These are phyloP conservation scores for Protomyces inouyei DNA, from an alignment of 1,139 yeast species.

Conservation along the genomic window DNA sequence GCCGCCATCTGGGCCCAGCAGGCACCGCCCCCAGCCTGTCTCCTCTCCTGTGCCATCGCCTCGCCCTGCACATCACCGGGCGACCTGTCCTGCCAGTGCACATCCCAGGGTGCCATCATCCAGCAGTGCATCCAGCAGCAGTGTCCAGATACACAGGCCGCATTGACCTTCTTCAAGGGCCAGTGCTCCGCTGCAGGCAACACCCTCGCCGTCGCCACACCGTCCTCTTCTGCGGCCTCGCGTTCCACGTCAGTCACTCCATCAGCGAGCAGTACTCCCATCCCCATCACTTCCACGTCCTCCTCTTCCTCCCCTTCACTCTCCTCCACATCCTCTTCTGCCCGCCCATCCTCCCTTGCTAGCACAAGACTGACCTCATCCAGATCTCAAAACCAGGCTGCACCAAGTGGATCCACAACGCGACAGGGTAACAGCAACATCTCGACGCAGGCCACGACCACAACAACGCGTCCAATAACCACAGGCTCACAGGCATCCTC, in stretches of 20 bases:
- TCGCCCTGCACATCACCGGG: not conserved
- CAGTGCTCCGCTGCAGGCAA: not conserved
- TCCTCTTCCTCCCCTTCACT: not conserved
- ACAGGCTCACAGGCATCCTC: constrained; percentile 55
- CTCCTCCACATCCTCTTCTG: not conserved
- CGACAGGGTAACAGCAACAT: constrained; percentile 67
- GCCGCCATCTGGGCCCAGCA: not conserved
- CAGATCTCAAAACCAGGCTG: constrained; percentile 62
- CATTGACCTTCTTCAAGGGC: not conserved
- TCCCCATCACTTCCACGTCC: constrained; percentile 66
- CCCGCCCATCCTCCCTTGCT: constrained; percentile 41
- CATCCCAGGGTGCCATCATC: not conserved
- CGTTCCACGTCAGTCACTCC: constrained; percentile 72
- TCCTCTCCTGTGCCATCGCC: not conserved
- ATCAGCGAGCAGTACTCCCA: constrained; percentile 55
- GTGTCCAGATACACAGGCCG: not conserved
- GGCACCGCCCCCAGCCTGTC: not conserved
- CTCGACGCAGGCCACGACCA: constrained; percentile 52
- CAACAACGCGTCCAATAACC: constrained; percentile 42
- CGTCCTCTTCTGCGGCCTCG: constrained; percentile 66
- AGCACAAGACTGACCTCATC: constrained; percentile 74
- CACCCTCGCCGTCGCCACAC: constrained; percentile 35
- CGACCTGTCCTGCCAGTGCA: not conserved
- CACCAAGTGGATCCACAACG: constrained; percentile 61
- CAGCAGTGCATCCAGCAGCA: not conserved